Evolutionary conservation across 2,329 filamentous ascomycete species (phyloP).

Genomic region (Aureobasidium leucospermi): DNA sequence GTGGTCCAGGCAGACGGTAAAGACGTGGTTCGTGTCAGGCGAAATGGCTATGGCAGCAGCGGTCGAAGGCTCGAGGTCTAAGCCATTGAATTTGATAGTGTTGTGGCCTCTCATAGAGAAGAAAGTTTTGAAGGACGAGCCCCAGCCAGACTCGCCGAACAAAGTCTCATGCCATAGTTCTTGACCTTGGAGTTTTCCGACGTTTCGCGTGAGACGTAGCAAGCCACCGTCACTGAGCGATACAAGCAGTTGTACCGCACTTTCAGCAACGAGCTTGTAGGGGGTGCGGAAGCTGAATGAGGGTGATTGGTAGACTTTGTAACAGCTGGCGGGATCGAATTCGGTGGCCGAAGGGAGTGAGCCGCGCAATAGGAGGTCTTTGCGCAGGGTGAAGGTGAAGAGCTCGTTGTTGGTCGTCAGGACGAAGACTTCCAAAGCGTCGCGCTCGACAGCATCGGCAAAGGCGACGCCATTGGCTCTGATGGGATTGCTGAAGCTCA

Average conservation of each 20-base stretch:
- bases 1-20: conserved; percentile 85
- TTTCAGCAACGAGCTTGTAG: conserved; percentile 72
- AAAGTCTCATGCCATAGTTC: conserved; percentile 60
- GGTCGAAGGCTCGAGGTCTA: conserved; percentile 60
- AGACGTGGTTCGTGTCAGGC: conserved; percentile 47
- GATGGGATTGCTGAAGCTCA: conserved; percentile 75
- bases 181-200: conserved; percentile 31
- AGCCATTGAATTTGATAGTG: conserved; percentile 56
- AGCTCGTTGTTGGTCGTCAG: conserved; percentile 72
- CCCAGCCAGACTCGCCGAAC: conserved; percentile 65
- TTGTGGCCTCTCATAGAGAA: conserved; percentile 59
- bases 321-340: conserved; percentile 62
- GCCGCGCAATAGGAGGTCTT: conserved; percentile 67
- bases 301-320: conserved; percentile 66
- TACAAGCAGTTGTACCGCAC: conserved; percentile 65
- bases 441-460: conserved; percentile 69
- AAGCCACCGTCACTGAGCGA: conserved; percentile 74
- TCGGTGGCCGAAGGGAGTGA: conserved; percentile 54
- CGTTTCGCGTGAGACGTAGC: conserved; percentile 59
- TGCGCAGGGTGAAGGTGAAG: conserved; percentile 74
- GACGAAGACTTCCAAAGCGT: conserved; percentile 71
- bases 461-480: conserved; percentile 73
- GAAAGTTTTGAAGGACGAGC: conserved; percentile 56
- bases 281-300: conserved; percentile 70
- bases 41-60: conserved; percentile 52